Evolutionary conservation across 257 asterid genomes (phyloP).

Genomic region (Craterostigma plantagineum): DNA sequence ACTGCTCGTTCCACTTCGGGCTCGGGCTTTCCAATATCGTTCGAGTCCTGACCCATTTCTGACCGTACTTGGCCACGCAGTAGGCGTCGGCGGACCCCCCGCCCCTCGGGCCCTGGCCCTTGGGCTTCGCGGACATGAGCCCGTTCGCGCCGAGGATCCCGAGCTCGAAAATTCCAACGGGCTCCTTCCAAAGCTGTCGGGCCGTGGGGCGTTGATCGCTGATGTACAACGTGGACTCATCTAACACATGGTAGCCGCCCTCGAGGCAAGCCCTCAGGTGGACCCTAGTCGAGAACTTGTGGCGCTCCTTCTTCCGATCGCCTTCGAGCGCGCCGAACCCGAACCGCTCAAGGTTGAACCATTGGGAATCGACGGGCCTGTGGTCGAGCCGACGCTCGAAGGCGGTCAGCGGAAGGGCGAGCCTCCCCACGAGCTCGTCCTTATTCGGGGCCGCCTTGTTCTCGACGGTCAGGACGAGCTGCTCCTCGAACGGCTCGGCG

Average conservation of each 20-base stretch:
- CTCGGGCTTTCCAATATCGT: conserved; percentile 27
- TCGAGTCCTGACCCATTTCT: conserved; percentile 49
- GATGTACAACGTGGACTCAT: conserved; percentile 47
- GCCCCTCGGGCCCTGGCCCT: conserved; percentile 16
- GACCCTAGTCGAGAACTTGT: conserved; percentile 38
- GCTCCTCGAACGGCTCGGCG: conserved; percentile 21
- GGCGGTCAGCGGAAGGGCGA: conserved; percentile 17
- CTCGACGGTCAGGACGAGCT: conserved; percentile 11
- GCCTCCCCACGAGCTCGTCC: conserved; percentile 42
- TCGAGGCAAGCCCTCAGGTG: conserved; percentile 47
- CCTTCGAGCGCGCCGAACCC: conserved; percentile 53
- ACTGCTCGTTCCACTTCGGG: conserved; percentile 67
- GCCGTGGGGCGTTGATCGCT: conserved; percentile 65
- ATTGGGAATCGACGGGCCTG: conserved; percentile 31
- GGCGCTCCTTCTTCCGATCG: conserved; percentile 31
- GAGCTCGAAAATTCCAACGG: conserved; percentile 48
- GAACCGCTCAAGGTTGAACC: conserved; percentile 44
- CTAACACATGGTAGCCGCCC: conserved; percentile 56
- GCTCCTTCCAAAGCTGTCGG: conserved; percentile 41
- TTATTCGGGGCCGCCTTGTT: conserved; percentile 14
- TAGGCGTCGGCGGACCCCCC: conserved; percentile 39
- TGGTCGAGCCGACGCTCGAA: conserved; percentile 48
- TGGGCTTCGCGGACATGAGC: conserved; percentile 25
- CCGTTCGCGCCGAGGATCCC: conserved; percentile 54
- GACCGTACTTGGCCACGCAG: conserved; percentile 63